Evolutionary conservation across 768 basidiomycete genomes (phyloP), one percentile per base, ranked within the genome.

Genomic region (Asterophora parasitica): DNA sequence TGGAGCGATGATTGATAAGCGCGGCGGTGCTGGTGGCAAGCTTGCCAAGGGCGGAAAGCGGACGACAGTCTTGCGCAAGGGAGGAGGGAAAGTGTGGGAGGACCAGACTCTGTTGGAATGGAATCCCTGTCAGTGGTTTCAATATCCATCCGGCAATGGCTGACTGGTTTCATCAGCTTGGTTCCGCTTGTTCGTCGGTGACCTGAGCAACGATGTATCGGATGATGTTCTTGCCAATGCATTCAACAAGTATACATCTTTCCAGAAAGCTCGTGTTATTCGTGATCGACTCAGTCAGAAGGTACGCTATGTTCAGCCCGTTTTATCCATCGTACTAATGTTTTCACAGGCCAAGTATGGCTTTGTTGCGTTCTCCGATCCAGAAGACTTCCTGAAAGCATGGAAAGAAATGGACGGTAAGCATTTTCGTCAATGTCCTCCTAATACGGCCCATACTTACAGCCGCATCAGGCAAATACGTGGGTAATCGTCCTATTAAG

Each of bases 321-420:
- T 38, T 11, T 20, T 34, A 31, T 10, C 27, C 31, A 4, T n/a
- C 0, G 23, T 31, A 32, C 11, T 26, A 27, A 11, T 10, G 26
- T 32, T 34, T 45, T 16, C 55, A 1, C 47, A 95, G 92, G 94
- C 95, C 0, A 96, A 91, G 65, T 99, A 85, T 61, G 96, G 94
- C 3, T 99, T 99, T 61, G 92, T 98, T 20, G 92, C 92, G 1
- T 99, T 98, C 67, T 91, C 89, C 36, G 96, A 98, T 61, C 96
- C 96, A 0, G 96, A 99, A 68, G 96, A 99, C 64, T 97, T 98
- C 66, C 65, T 99, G 48, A 94, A 83, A 62, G 95, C 95, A 13
- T 99, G 95, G 95, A 97, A 97, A 64, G 94, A 98, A 66, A 98
- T 96, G 94, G 93, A 97, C 65, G 95, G 94, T 90, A 57, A 30